These are phyloP conservation scores for Paecilomyces formosus DNA, from an alignment of 2,329 filamentous ascomycete species.

Conservation along the genomic window DNA sequence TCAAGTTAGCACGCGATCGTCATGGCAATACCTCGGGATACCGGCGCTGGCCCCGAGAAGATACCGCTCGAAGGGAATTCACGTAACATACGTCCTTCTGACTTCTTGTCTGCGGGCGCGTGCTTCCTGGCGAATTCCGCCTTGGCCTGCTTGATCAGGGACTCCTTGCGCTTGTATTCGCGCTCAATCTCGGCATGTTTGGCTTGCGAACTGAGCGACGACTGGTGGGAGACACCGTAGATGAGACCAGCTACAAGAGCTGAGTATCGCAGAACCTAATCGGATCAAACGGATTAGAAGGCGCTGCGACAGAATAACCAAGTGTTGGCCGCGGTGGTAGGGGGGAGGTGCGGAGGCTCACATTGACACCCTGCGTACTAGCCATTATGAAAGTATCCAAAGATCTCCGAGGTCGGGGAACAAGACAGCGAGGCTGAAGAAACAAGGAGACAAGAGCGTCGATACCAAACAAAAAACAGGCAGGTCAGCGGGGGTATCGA, in stretches of 20 bases:
- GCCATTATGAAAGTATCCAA: slow-evolving; percentile 46
- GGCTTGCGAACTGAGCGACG: slow-evolving; percentile 64
- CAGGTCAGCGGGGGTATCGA: slow-evolving; percentile 22
- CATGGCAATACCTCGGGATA: neutral
- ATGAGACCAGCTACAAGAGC: slow-evolving; percentile 85
- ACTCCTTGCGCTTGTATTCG: slow-evolving; percentile 86
- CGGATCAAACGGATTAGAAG: slow-evolving; percentile 16
- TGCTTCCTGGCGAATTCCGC: slow-evolving; percentile 79
- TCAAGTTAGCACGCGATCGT: slow-evolving; percentile 12
- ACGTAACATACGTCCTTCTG: slow-evolving; percentile 28
- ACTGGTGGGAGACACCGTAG: slow-evolving; percentile 94
- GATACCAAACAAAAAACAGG: slow-evolving; percentile 19
- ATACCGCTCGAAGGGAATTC: neutral
- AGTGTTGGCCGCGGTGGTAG: slow-evolving; percentile 1
- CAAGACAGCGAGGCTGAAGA: slow-evolving; percentile 28
- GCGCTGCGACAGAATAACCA: neutral
- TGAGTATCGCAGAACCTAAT: slow-evolving; percentile 91
- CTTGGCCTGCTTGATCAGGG: slow-evolving; percentile 89
- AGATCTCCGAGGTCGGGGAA: slow-evolving; percentile 33
- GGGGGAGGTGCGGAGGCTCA: slow-evolving; percentile 27
- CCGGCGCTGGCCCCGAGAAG: neutral
- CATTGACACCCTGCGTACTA: slow-evolving; percentile 59
- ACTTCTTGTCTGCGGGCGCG: slow-evolving; percentile 39
- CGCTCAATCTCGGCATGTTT: slow-evolving; percentile 64
- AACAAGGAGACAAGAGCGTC: slow-evolving; percentile 17